Base-by-base conservation (phyloP, 2,329 filamentous ascomycete species). In the Sclerotinia glacialis region DNA sequence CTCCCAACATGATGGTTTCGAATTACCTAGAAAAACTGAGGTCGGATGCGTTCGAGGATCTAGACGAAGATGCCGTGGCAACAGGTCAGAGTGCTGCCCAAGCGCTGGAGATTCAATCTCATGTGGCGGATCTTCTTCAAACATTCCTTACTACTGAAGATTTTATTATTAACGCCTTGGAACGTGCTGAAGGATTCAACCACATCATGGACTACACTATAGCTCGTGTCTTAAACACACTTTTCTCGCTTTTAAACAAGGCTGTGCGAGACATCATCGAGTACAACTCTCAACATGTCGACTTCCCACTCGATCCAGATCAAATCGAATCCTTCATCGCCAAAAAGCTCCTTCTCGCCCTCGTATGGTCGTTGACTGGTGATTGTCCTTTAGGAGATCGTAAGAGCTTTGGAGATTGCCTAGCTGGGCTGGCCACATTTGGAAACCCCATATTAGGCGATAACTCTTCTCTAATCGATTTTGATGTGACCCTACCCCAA, bases 201-300 rank as follows among this genome's bases (percentile, higher is more conserved):
- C 95, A 99, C 78, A 99, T 99, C 77, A 99, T 99, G 95, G 92
- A 97, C 73, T 99, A 95, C 76, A 98, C 95, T 0, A 85, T 91
- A 60, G 92, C 94, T 60, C 91, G 95, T 66, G 94, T 92, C 5
- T 84, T 99, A 46, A 95, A 89, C 70, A 99, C 95, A 0, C 81
- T 99, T 26, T 99, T 99, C 82, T 98, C 94, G 53, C 83, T 99
- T 34, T 81, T 99, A 67, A 97, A 97, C 80, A 98, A 99, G 80
- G 86, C 90, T 52, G 96, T 94, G 70, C 88, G 94, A 69, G 93
- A 94, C 69, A 86, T 97, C 60, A 88, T 99, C 68, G 95, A 99
- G 79, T 98, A 99, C 81, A 98, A 99, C 72, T 85, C 90, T 46
- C 92, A 97, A 74, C 95, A 99, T 77, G 82, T 91, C 5, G 96